These are phyloP conservation scores for Mitragyna speciosa DNA, from an alignment of 257 asterid species.

Conservation along the genomic window DNA sequence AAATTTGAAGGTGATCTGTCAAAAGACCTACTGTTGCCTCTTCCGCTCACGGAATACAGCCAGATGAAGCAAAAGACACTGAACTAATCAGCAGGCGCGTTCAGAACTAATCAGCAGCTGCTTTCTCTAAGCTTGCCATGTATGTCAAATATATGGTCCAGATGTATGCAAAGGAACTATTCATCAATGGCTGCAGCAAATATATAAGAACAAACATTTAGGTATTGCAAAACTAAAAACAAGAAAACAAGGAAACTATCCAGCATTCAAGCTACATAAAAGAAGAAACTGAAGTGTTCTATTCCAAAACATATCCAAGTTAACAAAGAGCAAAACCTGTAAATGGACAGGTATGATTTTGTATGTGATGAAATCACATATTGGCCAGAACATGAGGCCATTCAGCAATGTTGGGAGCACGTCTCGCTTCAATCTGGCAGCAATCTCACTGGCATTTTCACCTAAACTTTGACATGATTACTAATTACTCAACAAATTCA, in stretches of 20 bases:
- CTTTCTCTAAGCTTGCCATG: constrained; percentile 79
- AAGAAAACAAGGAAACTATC: neutral
- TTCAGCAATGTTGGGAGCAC: constrained; percentile 68
- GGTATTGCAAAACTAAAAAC: neutral
- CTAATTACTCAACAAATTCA: constrained; percentile 9
- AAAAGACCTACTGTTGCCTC: neutral
- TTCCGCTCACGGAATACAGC: constrained; percentile 1
- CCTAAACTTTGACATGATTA: constrained; percentile 42
- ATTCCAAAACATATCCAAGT: neutral
- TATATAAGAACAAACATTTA: neutral
- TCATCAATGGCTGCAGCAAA: constrained; percentile 68
- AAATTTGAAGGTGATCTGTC: neutral
- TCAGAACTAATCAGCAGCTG: constrained; percentile 39
- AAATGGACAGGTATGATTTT: constrained; percentile 78
- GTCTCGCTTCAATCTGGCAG: constrained; percentile 77
- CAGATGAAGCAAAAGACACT: neutral
- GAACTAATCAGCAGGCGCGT: constrained; percentile 46
- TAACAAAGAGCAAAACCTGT: constrained; percentile 45
- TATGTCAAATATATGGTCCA: constrained; percentile 92
- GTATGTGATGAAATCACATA: constrained; percentile 81
- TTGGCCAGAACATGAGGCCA: constrained; percentile 85
- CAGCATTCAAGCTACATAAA: neutral
- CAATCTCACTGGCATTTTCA: constrained; percentile 56
- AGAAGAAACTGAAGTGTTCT: neutral
- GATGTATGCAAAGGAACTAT: constrained; percentile 71